Base-by-base conservation (phyloP, 495 filamentous ascomycete species). In the Talaromyces adpressus region DNA sequence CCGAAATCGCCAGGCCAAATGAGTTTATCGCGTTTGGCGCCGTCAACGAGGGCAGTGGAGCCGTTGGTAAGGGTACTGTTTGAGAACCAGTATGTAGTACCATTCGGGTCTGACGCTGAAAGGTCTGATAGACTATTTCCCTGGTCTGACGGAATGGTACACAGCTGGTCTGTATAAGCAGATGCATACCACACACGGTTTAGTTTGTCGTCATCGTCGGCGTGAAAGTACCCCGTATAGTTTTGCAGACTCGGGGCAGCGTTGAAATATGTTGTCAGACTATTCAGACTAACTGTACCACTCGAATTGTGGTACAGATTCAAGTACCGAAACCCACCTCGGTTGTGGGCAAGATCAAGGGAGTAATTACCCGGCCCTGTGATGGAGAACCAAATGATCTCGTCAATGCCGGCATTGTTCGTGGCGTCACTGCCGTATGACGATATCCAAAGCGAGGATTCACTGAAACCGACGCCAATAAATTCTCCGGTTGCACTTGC, bases 111-210 rank as follows among this genome's bases (percentile, higher is more conserved):
- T 2, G 32, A 36, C 0, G 8, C 32, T 3, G 32, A 6, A 59
- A 72, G 70, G 51, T 64, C 64, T 41, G 79, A 69, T 3, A 51
- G 47, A 18, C 47, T 51, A 18, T 51, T 51, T 51, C 47, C 47
- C 16, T 51, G 47, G 0, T 65, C 66, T 0, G 82, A 81, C 59
- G 83, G 75, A 47, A 85, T 81, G 7, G 81, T 85, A 39, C 75
- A 81, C 6, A 86, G 73, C 68, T 87, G 83, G 32, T 81, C 72
- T 0, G 85, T 88, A 65, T 83, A 88, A 16, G 84, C 84, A 14
- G 84, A 84, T n/a, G 84, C 81, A 67, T 88, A 88, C 83, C 84
- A 88, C 49, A 86, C 77, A 12, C 77, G 70, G 62, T 88, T 87
- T 36, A 89, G 72, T 27, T 80, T 61, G 14, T 85, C 78, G 64